A percentile compares a stretch with the other conserved stretches of the same genome.
These are phyloP conservation scores for Myxozyma mucilagina DNA, from an alignment of 805 yeast species.

Conservation along the genomic window DNA sequence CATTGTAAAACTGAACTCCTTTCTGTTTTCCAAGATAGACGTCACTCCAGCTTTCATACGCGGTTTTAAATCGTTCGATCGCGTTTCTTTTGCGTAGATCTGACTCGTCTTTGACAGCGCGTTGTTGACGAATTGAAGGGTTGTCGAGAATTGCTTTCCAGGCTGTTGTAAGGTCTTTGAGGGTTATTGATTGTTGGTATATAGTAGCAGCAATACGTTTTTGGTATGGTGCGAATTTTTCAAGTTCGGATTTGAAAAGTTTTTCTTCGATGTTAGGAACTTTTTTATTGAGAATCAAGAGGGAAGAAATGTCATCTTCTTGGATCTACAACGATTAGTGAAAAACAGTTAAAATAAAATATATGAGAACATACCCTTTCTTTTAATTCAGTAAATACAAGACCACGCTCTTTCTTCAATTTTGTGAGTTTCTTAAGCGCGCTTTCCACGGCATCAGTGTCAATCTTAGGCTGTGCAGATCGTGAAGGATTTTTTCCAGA, in stretches of 20 bases:
- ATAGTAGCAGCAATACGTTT: slow-evolving; percentile 66
- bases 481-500: slow-evolving; percentile 5
- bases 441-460: slow-evolving; percentile 54
- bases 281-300: slow-evolving; percentile 64
- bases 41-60: slow-evolving; percentile 59
- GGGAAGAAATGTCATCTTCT: slow-evolving; percentile 79
- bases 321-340: slow-evolving; percentile 41
- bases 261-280: slow-evolving; percentile 56
- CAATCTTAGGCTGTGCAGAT: slow-evolving; percentile 2
- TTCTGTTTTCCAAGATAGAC: slow-evolving; percentile 59
- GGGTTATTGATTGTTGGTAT: slow-evolving; percentile 56
- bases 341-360: not conserved
- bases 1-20: slow-evolving; percentile 65
- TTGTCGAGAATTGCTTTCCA: slow-evolving; percentile 51
- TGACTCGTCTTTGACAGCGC: slow-evolving; percentile 42
- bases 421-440: slow-evolving; percentile 60
- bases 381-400: slow-evolving; percentile 65
- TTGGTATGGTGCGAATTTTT: slow-evolving; percentile 70
- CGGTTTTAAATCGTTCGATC: slow-evolving; percentile 48
- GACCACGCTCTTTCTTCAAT: slow-evolving; percentile 62
- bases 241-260: slow-evolving; percentile 68
- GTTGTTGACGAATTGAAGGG: slow-evolving; percentile 48
- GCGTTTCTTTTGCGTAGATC: slow-evolving; percentile 39
- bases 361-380: slow-evolving; percentile 46
- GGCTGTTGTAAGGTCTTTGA: slow-evolving; percentile 48